Conservation (phyloP, 192 early-diverging fungal genomes). For the Allomyces macrogynus region DNA sequence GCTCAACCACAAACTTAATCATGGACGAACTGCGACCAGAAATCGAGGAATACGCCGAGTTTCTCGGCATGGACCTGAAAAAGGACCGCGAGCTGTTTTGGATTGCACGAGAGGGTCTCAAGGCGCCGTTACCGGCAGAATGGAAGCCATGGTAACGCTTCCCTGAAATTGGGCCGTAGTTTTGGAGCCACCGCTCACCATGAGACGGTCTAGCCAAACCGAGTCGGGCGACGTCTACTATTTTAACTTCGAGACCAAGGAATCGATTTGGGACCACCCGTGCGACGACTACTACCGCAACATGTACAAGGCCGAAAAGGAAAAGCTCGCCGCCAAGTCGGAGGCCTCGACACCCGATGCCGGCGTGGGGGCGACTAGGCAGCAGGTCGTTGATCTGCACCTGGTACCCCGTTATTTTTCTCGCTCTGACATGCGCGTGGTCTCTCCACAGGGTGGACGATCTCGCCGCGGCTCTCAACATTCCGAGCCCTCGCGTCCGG, state of each 20-base stretch:
- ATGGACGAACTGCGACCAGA: constrained; percentile 9
- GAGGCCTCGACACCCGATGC: not conserved
- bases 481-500: too few relatives aligned
- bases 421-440: not conserved
- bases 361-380: not conserved
- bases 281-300: constrained; percentile 41
- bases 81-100: constrained; percentile 31
- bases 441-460: too few relatives aligned
- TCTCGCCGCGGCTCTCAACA: too few relatives aligned
- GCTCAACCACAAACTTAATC: not conserved
- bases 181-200: not conserved
- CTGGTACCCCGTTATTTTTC: not conserved
- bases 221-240: constrained; percentile 43
- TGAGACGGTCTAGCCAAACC: constrained; percentile 21
- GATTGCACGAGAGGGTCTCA: constrained; percentile 38
- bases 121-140: constrained; percentile 34
- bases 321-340: constrained; percentile 8
- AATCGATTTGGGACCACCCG: constrained; percentile 45
- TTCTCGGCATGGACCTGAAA: constrained; percentile 35
- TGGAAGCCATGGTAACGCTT: constrained; percentile 38
- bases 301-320: constrained; percentile 31
- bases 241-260: constrained; percentile 36
- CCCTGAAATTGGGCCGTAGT: constrained; percentile 2
- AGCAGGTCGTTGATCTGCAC: not conserved
- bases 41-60: constrained; percentile 37